Base-by-base conservation (phyloP, 2,329 filamentous ascomycete species). In the Pestalotiopsis sp. region DNA sequence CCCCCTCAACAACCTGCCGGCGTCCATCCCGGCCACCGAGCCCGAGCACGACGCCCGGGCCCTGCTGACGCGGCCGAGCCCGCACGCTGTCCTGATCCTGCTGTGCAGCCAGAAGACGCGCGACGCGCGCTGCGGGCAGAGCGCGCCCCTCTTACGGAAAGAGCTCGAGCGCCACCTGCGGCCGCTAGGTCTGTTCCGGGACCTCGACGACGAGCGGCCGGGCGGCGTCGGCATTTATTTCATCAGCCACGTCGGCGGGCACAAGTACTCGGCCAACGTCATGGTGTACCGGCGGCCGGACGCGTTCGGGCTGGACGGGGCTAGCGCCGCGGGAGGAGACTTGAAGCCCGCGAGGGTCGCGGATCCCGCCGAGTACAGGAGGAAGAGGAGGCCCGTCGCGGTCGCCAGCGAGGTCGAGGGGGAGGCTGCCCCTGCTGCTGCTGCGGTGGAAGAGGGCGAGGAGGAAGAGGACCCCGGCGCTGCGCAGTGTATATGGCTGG, bases 211-310 rank as follows among this genome's bases (percentile, higher is more conserved):
- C 78, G 91, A 94, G 79, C 84, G 96, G 69, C 94, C 95, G 0
- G 95, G 95, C 12, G 96, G 96, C 13, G 95, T 98, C 5, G 95
- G 94, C 0, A 93, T 99, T 72, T 97, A 97, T 82, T 98, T 98
- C 78, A 97, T 98, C 77, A 95, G 91, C 73, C 96, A 99, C 77
- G 94, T 98, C 2, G 96, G 96, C 36, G 96, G 96, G 0, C 96
- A 99, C 84, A 98, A 98, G 83, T 98, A 97, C 82, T 91, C 91
- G 61, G 96, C 96, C 36, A 99, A 99, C 76, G 90, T 98, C 74
- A 93, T 99, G 84, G 86, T 99, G 1, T 98, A 99, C 80, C 88
- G 96, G 11, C 86, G 87, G 67, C 84, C 83, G 6, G 84, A 89
- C 74, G 84, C 87, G 1, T 90, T 89, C 75, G 87, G 86, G 0